Conservation (phyloP, 2,329 filamentous ascomycete species). For the Claviceps africana region DNA sequence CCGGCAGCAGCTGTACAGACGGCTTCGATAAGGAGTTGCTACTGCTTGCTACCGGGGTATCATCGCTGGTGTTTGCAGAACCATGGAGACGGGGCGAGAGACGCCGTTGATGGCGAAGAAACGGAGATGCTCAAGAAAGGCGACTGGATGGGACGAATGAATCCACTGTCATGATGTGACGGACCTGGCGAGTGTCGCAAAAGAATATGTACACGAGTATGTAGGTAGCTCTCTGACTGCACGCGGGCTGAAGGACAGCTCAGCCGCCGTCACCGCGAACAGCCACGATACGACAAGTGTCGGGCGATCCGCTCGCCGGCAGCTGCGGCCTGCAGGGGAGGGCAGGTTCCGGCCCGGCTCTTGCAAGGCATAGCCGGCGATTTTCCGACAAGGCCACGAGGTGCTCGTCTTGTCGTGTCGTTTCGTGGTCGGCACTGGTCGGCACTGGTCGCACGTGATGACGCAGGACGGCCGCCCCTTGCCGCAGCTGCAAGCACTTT, state of each 20-base stretch:
- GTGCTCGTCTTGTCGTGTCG: too few species aligned
- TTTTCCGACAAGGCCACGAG: background rate
- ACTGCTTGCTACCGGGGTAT: constrained; percentile 34
- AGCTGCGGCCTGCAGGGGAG: background rate
- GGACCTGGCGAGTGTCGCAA: background rate
- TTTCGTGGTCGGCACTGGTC: too few species aligned
- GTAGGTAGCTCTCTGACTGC: background rate
- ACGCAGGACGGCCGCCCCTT: background rate
- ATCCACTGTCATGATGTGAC: background rate
- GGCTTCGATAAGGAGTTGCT: constrained; percentile 18
- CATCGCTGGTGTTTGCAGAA: constrained; percentile 25
- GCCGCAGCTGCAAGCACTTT: constrained; percentile 14
- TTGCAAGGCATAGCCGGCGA: background rate
- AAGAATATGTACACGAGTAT: too few species aligned
- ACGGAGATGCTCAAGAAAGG: background rate
- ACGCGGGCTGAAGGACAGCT: background rate
- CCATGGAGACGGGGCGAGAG: background rate
- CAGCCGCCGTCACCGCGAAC: constrained; percentile 1
- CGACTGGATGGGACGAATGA: background rate
- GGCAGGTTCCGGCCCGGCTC: background rate
- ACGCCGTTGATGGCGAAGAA: background rate
- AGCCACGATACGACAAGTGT: too few species aligned
- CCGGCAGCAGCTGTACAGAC: constrained; percentile 21
- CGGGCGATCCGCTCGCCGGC: background rate
- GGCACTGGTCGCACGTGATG: too few species aligned